Evolutionary conservation across 202 grass and related monocot genomes (phyloP).

Genomic region (Dendrocalamus latiflorus): DNA sequence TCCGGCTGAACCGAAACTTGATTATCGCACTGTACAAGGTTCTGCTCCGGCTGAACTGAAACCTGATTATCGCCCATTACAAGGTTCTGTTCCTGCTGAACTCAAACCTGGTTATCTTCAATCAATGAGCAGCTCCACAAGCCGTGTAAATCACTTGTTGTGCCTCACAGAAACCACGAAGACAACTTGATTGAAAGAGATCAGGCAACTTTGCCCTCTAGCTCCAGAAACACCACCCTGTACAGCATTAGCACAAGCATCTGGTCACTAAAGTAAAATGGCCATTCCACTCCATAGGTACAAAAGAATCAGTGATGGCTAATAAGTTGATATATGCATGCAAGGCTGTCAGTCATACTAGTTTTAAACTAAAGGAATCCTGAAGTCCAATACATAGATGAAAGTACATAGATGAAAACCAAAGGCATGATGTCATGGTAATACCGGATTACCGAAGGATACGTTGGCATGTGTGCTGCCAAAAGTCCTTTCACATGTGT

Average conservation of each 20-base stretch:
- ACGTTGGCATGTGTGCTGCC: neutral
- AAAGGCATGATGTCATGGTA: neutral
- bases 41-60: neutral
- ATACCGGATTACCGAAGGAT: neutral
- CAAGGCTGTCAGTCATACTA: neutral
- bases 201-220: neutral
- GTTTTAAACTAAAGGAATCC: neutral
- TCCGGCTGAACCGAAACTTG: slow-evolving; percentile 3
- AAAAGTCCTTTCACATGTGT: neutral
- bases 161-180: slow-evolving; percentile 2
- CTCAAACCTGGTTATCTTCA: slow-evolving; percentile 24
- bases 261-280: neutral
- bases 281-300: neutral
- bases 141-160: slow-evolving; percentile 11
- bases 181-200: neutral
- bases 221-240: slow-evolving; percentile 16
- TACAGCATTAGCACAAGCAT: slow-evolving; percentile 29
- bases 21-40: neutral
- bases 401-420: neutral
- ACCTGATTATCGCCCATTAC: neutral
- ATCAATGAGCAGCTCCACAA: slow-evolving; percentile 25
- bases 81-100: neutral
- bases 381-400: neutral
- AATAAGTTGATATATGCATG: neutral
- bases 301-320: neutral